phyloP scores from a whole-genome alignment of 2,329 filamentous ascomycete genomes.

The Apiospora aurea region DNA sequence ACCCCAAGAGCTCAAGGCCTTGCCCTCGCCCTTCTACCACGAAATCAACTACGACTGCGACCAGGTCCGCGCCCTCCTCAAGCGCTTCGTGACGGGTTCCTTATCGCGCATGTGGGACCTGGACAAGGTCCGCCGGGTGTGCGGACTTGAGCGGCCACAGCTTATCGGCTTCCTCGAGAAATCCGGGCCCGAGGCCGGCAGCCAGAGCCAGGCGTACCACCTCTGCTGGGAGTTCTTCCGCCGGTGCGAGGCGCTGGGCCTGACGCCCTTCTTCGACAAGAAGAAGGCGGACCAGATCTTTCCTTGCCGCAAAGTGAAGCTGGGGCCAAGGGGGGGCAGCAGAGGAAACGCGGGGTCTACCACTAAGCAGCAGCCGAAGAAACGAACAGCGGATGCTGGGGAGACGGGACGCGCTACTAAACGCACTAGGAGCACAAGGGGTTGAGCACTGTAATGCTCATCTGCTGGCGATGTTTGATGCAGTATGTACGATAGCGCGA shows the following conservation, averaged over 20 bases:
- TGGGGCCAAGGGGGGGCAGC: background rate
- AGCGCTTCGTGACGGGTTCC: background rate
- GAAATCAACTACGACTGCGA: conserved; percentile 8
- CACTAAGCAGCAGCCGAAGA: background rate
- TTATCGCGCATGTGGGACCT: background rate
- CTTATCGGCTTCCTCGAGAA: background rate
- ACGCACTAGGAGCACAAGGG: background rate
- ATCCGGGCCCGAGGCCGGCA: background rate
- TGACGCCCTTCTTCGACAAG: background rate
- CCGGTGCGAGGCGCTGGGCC: background rate
- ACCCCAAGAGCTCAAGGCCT: background rate
- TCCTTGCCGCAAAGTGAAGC: background rate
- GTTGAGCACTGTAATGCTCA: too few species aligned
- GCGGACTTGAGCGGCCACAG: background rate
- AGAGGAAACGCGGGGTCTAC: background rate
- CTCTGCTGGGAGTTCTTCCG: conserved; percentile 7
- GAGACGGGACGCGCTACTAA: background rate
- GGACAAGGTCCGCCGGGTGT: background rate
- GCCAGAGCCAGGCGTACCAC: background rate
- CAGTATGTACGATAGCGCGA: background rate
- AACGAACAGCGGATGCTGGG: background rate
- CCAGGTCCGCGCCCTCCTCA: conserved; percentile 15
- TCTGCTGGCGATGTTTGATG: too few species aligned
- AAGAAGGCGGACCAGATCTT: background rate
- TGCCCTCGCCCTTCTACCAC: background rate